A percentile compares a stretch with the other conserved stretches of the same genome.
Conservation (phyloP, 2,329 filamentous ascomycete species). For the Amauroascus niger region DNA sequence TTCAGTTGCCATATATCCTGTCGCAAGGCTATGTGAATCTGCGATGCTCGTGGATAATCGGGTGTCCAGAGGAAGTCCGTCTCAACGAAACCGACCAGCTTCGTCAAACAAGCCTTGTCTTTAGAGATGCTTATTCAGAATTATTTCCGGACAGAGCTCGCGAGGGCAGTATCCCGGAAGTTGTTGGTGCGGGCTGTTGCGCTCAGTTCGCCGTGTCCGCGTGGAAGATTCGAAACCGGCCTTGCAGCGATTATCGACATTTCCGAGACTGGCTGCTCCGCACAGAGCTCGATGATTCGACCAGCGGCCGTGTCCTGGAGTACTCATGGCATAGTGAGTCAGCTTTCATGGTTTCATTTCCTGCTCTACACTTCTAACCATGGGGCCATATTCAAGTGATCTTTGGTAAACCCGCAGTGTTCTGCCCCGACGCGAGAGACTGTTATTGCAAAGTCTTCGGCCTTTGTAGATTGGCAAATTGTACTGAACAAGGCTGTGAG, state of each 20-base stretch:
- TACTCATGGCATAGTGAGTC: slow-evolving; percentile 48
- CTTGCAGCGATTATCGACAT: slow-evolving; percentile 42
- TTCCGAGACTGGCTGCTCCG: slow-evolving; percentile 47
- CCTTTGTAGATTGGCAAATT: slow-evolving; percentile 13
- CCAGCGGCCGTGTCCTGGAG: slow-evolving; percentile 49
- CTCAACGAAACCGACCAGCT: slow-evolving; percentile 19
- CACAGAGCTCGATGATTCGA: slow-evolving; percentile 43
- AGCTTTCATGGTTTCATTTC: neutral
- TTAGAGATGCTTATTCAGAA: slow-evolving; percentile 40
- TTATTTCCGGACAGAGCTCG: slow-evolving; percentile 33
- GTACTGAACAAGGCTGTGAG: neutral
- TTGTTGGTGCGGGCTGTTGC: slow-evolving; percentile 47
- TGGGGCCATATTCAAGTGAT: slow-evolving; percentile 7
- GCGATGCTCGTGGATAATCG: slow-evolving; percentile 45
- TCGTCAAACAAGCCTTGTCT: slow-evolving; percentile 42
- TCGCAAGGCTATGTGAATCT: slow-evolving; percentile 46
- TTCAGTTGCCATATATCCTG: slow-evolving; percentile 40
- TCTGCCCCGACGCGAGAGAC: slow-evolving; percentile 14
- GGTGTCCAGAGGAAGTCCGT: slow-evolving; percentile 34
- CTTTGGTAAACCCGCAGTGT: slow-evolving; percentile 16
- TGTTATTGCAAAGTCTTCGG: slow-evolving; percentile 22
- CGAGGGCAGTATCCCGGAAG: slow-evolving; percentile 24
- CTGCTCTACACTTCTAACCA: neutral
- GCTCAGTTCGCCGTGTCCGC: slow-evolving; percentile 51
- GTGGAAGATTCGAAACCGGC: slow-evolving; percentile 40